phyloP scores from a whole-genome alignment of 768 basidiomycete genomes.

The Pholiota molesta region DNA sequence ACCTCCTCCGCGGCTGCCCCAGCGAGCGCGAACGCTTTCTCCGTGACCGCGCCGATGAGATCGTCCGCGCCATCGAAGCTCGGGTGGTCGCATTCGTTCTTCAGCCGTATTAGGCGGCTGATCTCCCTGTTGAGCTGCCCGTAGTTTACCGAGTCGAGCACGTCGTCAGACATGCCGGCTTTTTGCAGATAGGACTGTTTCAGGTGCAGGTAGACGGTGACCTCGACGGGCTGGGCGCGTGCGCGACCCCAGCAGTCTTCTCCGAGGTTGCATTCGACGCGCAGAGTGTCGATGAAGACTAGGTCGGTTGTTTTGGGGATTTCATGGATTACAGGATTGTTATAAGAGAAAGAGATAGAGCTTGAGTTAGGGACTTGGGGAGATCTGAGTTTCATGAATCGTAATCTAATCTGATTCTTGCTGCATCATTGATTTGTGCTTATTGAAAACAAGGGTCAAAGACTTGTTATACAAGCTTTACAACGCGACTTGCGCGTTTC shows the following conservation, averaged over 20 bases:
- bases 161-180: constrained; percentile 52
- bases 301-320: constrained; percentile 34
- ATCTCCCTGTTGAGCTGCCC: constrained; percentile 59
- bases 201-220: constrained; percentile 54
- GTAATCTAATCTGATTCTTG: too few relatives aligned
- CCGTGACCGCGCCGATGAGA: constrained; percentile 38
- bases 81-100: constrained; percentile 16
- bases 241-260: constrained; percentile 53
- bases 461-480: too few relatives aligned
- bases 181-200: constrained; percentile 40
- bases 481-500: too few relatives aligned
- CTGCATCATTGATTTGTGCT: too few relatives aligned
- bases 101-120: constrained; percentile 33
- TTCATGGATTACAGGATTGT: background rate
- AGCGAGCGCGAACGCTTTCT: constrained; percentile 39
- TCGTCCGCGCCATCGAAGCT: constrained; percentile 32
- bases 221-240: constrained; percentile 52
- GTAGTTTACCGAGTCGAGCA: constrained; percentile 65
- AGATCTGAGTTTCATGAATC: too few relatives aligned
- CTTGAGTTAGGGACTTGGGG: background rate
- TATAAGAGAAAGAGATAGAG: background rate
- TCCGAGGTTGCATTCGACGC: constrained; percentile 45
- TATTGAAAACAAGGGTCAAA: too few relatives aligned
- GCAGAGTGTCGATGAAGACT: constrained; percentile 47
- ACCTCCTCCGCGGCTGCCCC: constrained; percentile 39